Conservation (phyloP, 306 rosid genomes). For the Luffa acutangula region DNA sequence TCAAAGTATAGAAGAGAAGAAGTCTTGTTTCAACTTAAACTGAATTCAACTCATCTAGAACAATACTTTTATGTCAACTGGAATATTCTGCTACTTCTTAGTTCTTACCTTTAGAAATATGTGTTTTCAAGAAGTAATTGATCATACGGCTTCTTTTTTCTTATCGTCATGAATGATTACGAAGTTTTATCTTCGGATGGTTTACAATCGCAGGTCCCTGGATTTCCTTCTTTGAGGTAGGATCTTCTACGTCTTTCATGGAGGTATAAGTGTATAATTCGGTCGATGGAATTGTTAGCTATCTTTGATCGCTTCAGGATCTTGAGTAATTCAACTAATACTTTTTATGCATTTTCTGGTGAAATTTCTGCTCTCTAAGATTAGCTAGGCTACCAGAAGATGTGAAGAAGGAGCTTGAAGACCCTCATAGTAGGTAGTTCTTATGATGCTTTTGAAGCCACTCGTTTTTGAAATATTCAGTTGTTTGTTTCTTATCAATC, state of each 20-base stretch:
- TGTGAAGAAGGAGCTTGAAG: conserved; percentile 69
- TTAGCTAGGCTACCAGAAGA: conserved; percentile 68
- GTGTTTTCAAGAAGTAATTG: not conserved
- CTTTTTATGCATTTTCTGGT: conserved; percentile 3
- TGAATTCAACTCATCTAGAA: too few relatives aligned
- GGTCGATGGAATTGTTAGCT: not conserved
- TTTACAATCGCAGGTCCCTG: conserved; percentile 36
- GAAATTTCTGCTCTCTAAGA: conserved; percentile 25
- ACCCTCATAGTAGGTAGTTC: conserved; percentile 69
- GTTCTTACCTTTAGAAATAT: not conserved
- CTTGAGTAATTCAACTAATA: not conserved
- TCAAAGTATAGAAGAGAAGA: too few relatives aligned
- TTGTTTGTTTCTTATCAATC: not conserved
- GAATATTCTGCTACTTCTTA: not conserved
- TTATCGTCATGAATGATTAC: not conserved
- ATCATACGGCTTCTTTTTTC: not conserved
- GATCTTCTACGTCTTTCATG: conserved; percentile 73
- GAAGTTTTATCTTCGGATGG: not conserved
- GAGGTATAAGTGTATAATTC: conserved; percentile 43
- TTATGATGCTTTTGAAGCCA: conserved; percentile 9
- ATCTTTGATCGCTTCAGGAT: not conserved
- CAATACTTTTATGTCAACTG: not conserved
- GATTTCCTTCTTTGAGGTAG: conserved; percentile 51
- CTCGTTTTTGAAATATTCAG: conserved; percentile 8
- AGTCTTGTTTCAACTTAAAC: too few relatives aligned